Evolutionary conservation across 1,284 basidiomycete species (phyloP).

Genomic region (Heterobasidion irregulare): DNA sequence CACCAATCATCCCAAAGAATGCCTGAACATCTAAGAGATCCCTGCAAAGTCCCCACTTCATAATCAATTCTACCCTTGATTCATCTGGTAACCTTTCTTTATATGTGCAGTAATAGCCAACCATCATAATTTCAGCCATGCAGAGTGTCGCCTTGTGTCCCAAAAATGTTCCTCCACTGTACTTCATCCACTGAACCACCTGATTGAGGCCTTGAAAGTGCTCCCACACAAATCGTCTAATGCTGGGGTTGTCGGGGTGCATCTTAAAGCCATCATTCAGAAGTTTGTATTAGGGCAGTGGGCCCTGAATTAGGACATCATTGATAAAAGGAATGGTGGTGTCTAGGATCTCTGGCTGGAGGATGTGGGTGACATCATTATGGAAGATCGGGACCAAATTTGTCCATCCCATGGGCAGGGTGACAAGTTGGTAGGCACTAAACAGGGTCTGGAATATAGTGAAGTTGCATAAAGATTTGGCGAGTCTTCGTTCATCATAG

Average conservation of each 20-base stretch:
- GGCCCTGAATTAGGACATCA: constrained; percentile 17
- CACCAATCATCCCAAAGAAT: constrained; percentile 10
- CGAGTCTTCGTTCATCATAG: neutral
- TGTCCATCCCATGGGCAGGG: constrained; percentile 28
- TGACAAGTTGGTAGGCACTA: constrained; percentile 14
- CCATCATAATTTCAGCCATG: constrained; percentile 13
- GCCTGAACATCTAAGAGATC: constrained; percentile 2
- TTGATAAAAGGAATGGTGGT: constrained; percentile 24
- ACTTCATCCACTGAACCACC: constrained; percentile 19
- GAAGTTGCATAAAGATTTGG: neutral
- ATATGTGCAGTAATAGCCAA: constrained; percentile 20
- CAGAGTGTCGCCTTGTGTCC: constrained; percentile 11
- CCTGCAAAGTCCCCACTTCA: constrained; percentile 17
- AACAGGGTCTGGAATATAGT: neutral
- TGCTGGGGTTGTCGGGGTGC: constrained; percentile 21
- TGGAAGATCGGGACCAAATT: constrained; percentile 28
- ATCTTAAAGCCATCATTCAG: constrained; percentile 15
- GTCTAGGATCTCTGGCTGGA: constrained; percentile 25
- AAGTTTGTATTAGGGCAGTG: constrained; percentile 10
- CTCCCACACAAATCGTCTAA: constrained; percentile 25
- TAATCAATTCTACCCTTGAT: constrained; percentile 2
- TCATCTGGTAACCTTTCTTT: constrained; percentile 14
- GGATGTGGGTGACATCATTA: constrained; percentile 22
- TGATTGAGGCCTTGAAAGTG: constrained; percentile 20
- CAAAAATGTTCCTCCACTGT: constrained; percentile 18